Base-by-base conservation (phyloP, 2,329 filamentous ascomycete genomes). In the Biscogniauxia marginata region DNA sequence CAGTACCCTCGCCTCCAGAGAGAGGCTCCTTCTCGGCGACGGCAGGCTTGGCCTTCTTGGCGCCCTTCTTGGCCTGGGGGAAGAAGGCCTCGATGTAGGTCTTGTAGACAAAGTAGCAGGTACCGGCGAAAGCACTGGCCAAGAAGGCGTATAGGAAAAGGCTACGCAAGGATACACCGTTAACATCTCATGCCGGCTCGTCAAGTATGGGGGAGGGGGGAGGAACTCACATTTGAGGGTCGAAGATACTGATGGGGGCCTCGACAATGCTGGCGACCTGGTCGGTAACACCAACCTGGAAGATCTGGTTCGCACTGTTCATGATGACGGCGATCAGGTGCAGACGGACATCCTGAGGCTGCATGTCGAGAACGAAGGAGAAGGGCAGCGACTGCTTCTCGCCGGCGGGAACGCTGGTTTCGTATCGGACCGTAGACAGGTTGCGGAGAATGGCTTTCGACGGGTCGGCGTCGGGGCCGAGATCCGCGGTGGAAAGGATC, bases 61-160 rank as follows among this genome's bases (percentile, higher is more conserved):
- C 76, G 24, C 82, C 77, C 58, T 63, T 78, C 79, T 91, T 90
- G 65, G 88, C 87, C 81, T 96, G 91, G 49, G 95, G 93, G 82
- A 98, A 96, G 72, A 99, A 89, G 13, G 92, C 88, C 69, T 92
- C 90, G 76, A 99, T 89, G 92, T 93, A 98, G 70, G 93, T 96
- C 80, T 89, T 95, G 85, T 99, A 99, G 78, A 97, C 91, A 76
- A 96, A 96, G 85, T 93, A 97, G 73, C 89, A 84, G 53, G 88
- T 91, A 60, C 89, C 92, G 63, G 77, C 85, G 73, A 96, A 96
- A 61, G 82, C 84, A 60, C 83, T 87, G 53, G 88, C 80, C 67
- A 99, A 89, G 80, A 98, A 87, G 72, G 96, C 82, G 81, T 98
- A 98, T 61, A 99, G 86, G 86, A 99, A 99, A 78, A 98, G 91